Evolutionary conservation across 805 yeast genomes (phyloP).

Genomic region (Lachancea thermotolerans): DNA sequence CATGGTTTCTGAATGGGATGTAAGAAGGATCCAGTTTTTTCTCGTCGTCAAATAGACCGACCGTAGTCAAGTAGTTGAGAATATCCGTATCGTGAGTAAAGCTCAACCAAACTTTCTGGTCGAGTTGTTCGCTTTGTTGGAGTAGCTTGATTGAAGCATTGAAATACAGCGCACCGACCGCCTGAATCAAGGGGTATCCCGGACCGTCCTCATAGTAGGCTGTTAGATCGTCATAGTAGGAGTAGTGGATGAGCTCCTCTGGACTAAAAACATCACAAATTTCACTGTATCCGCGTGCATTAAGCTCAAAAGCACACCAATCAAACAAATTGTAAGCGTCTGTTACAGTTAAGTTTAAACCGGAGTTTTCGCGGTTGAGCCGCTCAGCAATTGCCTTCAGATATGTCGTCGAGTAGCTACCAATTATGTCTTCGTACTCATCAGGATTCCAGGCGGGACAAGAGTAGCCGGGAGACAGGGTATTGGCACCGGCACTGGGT

Average conservation of each 20-base stretch:
- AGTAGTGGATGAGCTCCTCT: constrained; percentile 57
- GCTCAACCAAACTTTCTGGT: constrained; percentile 53
- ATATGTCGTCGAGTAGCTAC: constrained; percentile 30
- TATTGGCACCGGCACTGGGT: constrained; percentile 42
- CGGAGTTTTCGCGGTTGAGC: constrained; percentile 48
- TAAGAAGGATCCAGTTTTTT: constrained; percentile 38
- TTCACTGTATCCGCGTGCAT: constrained; percentile 58
- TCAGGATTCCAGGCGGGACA: constrained; percentile 35
- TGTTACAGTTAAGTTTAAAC: constrained; percentile 41
- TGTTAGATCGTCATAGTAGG: constrained; percentile 52
- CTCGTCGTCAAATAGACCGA: constrained; percentile 43
- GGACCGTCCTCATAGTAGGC: constrained; percentile 58
- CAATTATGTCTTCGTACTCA: constrained; percentile 12
- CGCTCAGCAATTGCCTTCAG: constrained; percentile 51
- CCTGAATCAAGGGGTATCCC: constrained; percentile 51
- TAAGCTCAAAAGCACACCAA: constrained; percentile 71
- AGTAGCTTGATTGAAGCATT: constrained; percentile 45
- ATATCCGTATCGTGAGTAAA: constrained; percentile 76
- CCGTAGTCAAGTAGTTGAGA: constrained; percentile 52
- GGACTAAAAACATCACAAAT: constrained; percentile 64
- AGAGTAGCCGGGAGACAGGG: constrained; percentile 42
- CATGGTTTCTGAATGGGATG: constrained; percentile 39
- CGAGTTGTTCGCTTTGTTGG: constrained; percentile 42
- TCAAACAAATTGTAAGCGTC: constrained; percentile 51
- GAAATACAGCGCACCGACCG: constrained; percentile 56